Percentiles rank a stretch among this genome's conserved stretches.
These are phyloP conservation scores for Saururus chinensis DNA, from an alignment of 164 flowering plant genomes.

Conservation along the genomic window DNA sequence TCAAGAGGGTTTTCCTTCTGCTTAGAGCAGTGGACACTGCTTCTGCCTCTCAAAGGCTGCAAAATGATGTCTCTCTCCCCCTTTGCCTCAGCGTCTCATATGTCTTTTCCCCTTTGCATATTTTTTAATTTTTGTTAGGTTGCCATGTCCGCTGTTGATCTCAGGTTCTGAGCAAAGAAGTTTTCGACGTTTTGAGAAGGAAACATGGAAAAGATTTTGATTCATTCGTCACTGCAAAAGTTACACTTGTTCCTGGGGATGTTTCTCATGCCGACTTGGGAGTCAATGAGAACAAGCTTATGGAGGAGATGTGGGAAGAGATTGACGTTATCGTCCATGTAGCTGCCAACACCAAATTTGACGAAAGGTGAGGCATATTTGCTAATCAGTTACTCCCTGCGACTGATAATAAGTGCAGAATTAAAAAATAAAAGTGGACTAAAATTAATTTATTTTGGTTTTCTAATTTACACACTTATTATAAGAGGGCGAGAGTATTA, in stretches of 20 bases:
- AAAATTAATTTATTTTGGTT: too few species aligned
- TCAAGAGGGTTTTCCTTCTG: slow-evolving; percentile 49
- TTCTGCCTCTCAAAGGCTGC: slow-evolving; percentile 35
- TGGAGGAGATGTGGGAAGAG: slow-evolving; percentile 28
- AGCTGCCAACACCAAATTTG: slow-evolving; percentile 62
- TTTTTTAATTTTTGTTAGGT: too few species aligned
- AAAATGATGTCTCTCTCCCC: slow-evolving; percentile 27
- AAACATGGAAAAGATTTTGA: slow-evolving; percentile 24
- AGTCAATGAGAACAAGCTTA: slow-evolving; percentile 23
- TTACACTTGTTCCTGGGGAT: slow-evolving; percentile 39
- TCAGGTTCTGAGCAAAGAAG: slow-evolving; percentile 45
- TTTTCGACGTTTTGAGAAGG: slow-evolving; percentile 38
- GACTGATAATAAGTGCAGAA: too few species aligned
- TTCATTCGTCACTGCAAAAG: slow-evolving; percentile 29
- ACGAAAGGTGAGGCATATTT: slow-evolving; percentile 24
- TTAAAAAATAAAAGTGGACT: too few species aligned
- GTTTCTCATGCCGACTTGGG: slow-evolving; percentile 33
- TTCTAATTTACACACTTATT: too few species aligned
- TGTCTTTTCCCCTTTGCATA: too few species aligned
- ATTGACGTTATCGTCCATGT: slow-evolving; percentile 36
- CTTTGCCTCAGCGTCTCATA: not conserved
- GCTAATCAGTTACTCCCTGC: too few species aligned
- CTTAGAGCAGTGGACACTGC: slow-evolving; percentile 40
- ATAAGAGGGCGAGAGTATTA: too few species aligned
- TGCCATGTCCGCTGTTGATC: too few species aligned